phyloP scores from a whole-genome alignment of 2,329 filamentous ascomycete species.

The Escovopsis sp. region DNA sequence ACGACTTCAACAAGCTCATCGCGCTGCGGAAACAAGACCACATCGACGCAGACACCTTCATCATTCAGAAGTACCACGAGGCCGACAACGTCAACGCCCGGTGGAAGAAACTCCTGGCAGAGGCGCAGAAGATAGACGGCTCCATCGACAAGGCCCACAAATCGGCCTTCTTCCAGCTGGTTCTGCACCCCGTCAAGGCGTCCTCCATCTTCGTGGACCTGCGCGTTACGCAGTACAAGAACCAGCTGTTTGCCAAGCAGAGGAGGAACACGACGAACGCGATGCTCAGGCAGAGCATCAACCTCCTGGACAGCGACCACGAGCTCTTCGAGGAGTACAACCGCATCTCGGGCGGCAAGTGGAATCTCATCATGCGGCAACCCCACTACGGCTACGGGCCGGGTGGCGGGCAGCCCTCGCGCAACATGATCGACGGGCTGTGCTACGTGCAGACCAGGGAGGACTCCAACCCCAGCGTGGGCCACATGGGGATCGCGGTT shows the following conservation, averaged over 20 bases:
- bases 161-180: conserved; percentile 44
- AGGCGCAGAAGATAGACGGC: conserved; percentile 30
- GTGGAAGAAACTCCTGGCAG: conserved; percentile 33
- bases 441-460: conserved; percentile 38
- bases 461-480: conserved; percentile 30
- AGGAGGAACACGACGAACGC: conserved; percentile 41
- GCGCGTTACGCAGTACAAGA: conserved; percentile 29
- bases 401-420: conserved; percentile 23
- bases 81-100: conserved; percentile 37
- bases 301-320: conserved; percentile 37
- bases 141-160: conserved; percentile 27
- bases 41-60: conserved; percentile 40
- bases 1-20: conserved; percentile 33
- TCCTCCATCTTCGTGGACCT: conserved; percentile 38
- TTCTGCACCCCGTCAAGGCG: conserved; percentile 45
- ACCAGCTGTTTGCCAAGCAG: conserved; percentile 40
- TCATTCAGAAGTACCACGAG: conserved; percentile 44
- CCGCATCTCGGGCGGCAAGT: conserved; percentile 35
- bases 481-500: conserved; percentile 19
- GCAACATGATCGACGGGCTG: conserved; percentile 39
- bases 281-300: conserved; percentile 29
- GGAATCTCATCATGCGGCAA: conserved; percentile 40
- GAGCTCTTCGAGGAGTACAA: conserved; percentile 37
- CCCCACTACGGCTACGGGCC: conserved; percentile 29
- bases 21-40: conserved; percentile 46